Evolutionary conservation across 148 eudicot species (phyloP), one percentile per base, ranked within the genome.

Genomic region (Vaccinium corymbosum): DNA sequence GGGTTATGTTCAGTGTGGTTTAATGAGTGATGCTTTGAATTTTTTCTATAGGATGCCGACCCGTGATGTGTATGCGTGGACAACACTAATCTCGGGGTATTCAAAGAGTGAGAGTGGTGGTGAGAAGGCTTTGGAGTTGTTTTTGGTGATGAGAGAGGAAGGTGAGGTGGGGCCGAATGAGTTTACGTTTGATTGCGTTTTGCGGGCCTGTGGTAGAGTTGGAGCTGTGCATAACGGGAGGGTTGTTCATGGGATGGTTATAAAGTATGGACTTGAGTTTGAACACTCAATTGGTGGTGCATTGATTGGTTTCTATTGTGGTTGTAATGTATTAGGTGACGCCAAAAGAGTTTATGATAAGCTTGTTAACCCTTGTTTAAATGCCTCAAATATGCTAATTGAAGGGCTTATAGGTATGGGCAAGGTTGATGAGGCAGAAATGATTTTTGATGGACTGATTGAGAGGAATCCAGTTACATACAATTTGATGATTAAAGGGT

Each of bases 401-500:
- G 82, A 56, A 55, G 90, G 89, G 80, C 83, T 88, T 68, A 52
- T 91, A 8, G 74, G 48, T 20, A 17, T 82, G 70, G 89, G 92
- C 0, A 87, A 84, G 83, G 82, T 90, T 35, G 81, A 79, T 61
- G 92, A 91, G 80, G 93, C 93, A 57, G 92, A 88, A 85, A 73
- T 19, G 15, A 79, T 88, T 59, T 91, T 91, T 72, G 46, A 78
- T 78, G 81, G 82, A 61, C 70, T 87, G 73, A 27, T 66, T 6
- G 86, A 86, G 79, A 87, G 59, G 80, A 72, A 87, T 84, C 64
- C 88, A 42, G 85, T 81, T 80, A 85, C 90, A 12, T 87, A 91
- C 72, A 91, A 88, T 84, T 16, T 89, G 87, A 88, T 91, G 93
- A 89, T 91, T 72, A 91, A 90, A 81, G 92, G 86, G 50, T 88